Percentiles rank a stretch among this genome's conserved stretches.
phyloP scores from a whole-genome alignment of 2,329 filamentous ascomycete genomes.

The Byssothecium circinans region DNA sequence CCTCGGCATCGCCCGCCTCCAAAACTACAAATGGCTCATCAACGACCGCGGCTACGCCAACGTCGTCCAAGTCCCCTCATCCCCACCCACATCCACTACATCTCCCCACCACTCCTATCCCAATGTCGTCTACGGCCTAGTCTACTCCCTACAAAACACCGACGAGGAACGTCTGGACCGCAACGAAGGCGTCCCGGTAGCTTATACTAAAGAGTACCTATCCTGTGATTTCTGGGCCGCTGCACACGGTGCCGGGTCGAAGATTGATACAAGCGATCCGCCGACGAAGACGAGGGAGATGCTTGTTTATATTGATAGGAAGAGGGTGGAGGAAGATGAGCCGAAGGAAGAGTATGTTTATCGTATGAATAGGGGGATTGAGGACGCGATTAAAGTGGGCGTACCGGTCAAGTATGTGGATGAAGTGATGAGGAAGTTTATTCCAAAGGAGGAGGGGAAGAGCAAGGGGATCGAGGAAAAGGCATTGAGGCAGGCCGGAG shows the following conservation, averaged over 20 bases:
- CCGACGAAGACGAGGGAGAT: constrained; percentile 38
- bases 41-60: constrained; percentile 70
- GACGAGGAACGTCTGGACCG: constrained; percentile 38
- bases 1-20: constrained; percentile 60
- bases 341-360: constrained; percentile 62
- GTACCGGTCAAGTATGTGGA: constrained; percentile 60
- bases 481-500: constrained; percentile 42
- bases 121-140: constrained; percentile 38
- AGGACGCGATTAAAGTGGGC: constrained; percentile 58
- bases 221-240: constrained; percentile 48
- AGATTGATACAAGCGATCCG: constrained; percentile 24
- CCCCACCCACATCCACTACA: not conserved
- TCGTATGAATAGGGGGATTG: constrained; percentile 65
- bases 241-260: not conserved
- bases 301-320: constrained; percentile 61
- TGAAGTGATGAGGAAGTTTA: constrained; percentile 56
- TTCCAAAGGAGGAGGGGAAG: constrained; percentile 36
- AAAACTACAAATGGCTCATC: constrained; percentile 66
- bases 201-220: constrained; percentile 59
- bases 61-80: constrained; percentile 49
- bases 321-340: constrained; percentile 41
- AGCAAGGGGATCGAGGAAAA: constrained; percentile 25
- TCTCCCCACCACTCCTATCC: constrained; percentile 39
- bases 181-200: constrained; percentile 64
- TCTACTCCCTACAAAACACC: constrained; percentile 27